A percentile compares a stretch with the other conserved stretches of the same genome.
Conservation (phyloP, 2,329 filamentous ascomycete species). For the Aspergillus ibericus region DNA sequence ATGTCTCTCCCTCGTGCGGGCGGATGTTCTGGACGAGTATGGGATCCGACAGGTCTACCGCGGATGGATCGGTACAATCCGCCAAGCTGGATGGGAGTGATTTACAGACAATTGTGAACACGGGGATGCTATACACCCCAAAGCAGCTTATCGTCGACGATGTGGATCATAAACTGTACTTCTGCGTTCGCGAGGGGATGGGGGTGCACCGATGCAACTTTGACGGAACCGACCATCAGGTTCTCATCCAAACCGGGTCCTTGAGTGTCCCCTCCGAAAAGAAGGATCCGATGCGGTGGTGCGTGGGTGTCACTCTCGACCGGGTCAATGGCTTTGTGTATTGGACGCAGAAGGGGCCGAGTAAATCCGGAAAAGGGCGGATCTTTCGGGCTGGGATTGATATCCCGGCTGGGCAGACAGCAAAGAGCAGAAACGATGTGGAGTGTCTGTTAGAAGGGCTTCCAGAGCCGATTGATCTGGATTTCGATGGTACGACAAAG, state of each 20-base stretch:
- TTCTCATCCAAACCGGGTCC: slow-evolving; percentile 42
- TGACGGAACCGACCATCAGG: slow-evolving; percentile 36
- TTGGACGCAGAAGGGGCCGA: slow-evolving; percentile 62
- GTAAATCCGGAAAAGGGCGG: slow-evolving; percentile 53
- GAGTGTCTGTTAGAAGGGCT: slow-evolving; percentile 46
- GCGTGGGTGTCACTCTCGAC: slow-evolving; percentile 57
- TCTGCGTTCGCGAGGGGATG: slow-evolving; percentile 47
- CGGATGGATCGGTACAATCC: slow-evolving; percentile 47
- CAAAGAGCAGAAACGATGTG: slow-evolving; percentile 43
- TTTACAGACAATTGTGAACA: slow-evolving; percentile 43
- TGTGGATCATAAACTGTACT: slow-evolving; percentile 35
- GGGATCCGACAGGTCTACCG: slow-evolving; percentile 38
- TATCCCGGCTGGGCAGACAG: slow-evolving; percentile 35
- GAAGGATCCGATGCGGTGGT: slow-evolving; percentile 47
- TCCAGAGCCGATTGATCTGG: slow-evolving; percentile 60
- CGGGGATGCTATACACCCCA: slow-evolving; percentile 51
- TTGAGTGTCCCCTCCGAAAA: slow-evolving; percentile 19
- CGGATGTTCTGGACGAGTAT: slow-evolving; percentile 55
- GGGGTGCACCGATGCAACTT: slow-evolving; percentile 37
- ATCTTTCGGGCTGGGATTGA: slow-evolving; percentile 55
- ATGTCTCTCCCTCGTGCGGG: slow-evolving; percentile 32
- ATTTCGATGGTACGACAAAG: slow-evolving; percentile 48
- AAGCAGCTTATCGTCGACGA: slow-evolving; percentile 43
- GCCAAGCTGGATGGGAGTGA: slow-evolving; percentile 53
- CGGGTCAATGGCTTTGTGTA: slow-evolving; percentile 49